These are phyloP conservation scores for Paramecium pentaurelia DNA, from an alignment of 73 alveolate genomes.

Conservation along the genomic window DNA sequence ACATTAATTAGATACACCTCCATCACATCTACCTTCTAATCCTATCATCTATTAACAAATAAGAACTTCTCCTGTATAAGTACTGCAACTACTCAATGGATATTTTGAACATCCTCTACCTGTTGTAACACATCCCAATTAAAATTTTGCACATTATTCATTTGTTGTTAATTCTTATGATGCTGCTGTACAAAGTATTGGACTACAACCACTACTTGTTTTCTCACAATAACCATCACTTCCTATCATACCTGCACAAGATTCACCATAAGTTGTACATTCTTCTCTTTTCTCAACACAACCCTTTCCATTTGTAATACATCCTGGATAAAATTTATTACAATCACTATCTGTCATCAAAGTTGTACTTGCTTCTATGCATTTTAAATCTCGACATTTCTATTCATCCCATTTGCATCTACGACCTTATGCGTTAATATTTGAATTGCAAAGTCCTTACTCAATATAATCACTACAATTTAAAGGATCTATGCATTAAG, in stretches of 20 bases:
- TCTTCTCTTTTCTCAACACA: background rate
- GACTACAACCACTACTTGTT: background rate
- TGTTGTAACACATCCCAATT: conserved; percentile 23
- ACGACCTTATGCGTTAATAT: background rate
- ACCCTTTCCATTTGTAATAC: conserved; percentile 25
- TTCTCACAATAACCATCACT: conserved; percentile 15
- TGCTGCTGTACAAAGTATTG: conserved; percentile 6
- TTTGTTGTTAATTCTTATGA: background rate
- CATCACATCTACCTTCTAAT: conserved; percentile 21
- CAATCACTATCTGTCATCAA: background rate
- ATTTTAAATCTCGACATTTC: background rate
- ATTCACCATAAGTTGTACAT: background rate
- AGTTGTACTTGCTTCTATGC: conserved; percentile 5
- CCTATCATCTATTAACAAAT: background rate
- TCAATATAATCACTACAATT: background rate
- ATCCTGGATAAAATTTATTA: background rate
- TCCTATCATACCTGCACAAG: conserved; percentile 5
- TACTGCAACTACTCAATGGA: background rate
- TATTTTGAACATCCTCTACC: conserved; percentile 3
- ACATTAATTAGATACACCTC: background rate
- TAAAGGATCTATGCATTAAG: conserved; percentile 5
- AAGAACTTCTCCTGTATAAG: background rate
- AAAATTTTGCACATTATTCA: conserved; percentile 9
- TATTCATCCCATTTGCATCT: background rate
- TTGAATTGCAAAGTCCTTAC: background rate